phyloP scores from a whole-genome alignment of 2,329 filamentous ascomycete species.

The Stemphylium vesicarium region DNA sequence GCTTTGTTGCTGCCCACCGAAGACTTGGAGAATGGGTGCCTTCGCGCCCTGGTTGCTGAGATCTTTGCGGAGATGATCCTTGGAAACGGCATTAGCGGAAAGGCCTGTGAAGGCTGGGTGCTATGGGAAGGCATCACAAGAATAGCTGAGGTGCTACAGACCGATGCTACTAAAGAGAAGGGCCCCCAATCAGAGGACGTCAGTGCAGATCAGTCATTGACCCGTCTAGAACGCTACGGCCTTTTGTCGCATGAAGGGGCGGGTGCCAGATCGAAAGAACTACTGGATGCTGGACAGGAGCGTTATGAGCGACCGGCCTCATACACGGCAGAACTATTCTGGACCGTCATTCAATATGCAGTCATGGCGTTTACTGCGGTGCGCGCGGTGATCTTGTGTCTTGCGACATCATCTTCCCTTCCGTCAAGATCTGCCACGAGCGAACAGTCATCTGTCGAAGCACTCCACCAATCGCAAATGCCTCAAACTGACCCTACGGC shows the following conservation, averaged over 20 bases:
- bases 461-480: slow-evolving; percentile 39
- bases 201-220: slow-evolving; percentile 38
- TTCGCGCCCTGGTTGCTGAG: slow-evolving; percentile 83
- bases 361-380: slow-evolving; percentile 64
- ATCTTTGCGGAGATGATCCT: slow-evolving; percentile 90
- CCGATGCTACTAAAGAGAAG: slow-evolving; percentile 39
- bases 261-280: slow-evolving; percentile 23
- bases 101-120: slow-evolving; percentile 85
- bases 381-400: slow-evolving; percentile 68
- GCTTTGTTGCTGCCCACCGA: slow-evolving; percentile 88
- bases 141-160: slow-evolving; percentile 59
- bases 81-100: slow-evolving; percentile 79
- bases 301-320: slow-evolving; percentile 25
- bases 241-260: slow-evolving; percentile 52
- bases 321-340: slow-evolving; percentile 54
- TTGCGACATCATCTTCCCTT: slow-evolving; percentile 72
- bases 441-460: slow-evolving; percentile 39
- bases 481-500: slow-evolving; percentile 37
- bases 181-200: slow-evolving; percentile 37
- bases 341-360: slow-evolving; percentile 60
- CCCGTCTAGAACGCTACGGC: slow-evolving; percentile 64
- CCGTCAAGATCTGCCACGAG: slow-evolving; percentile 59
- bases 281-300: slow-evolving; percentile 20
- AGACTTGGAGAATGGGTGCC: slow-evolving; percentile 85
- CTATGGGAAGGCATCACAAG: slow-evolving; percentile 85